Evolutionary conservation across 2,329 filamentous ascomycete species (phyloP).

Genomic region (Stenocarpella maydis): DNA sequence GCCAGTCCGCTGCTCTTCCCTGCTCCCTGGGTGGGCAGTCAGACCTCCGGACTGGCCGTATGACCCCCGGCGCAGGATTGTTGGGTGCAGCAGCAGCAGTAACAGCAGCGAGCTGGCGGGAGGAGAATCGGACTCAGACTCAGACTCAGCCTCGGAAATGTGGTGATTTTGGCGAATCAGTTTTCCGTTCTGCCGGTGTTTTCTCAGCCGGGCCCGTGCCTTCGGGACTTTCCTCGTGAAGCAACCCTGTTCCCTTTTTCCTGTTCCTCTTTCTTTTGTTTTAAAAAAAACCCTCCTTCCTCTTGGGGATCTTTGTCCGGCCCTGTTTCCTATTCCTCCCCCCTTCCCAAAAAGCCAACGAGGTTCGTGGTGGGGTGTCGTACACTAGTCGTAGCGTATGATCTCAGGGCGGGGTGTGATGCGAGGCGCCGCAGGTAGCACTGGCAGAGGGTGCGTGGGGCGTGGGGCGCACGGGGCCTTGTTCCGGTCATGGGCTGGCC

Average conservation of each 20-base stretch:
- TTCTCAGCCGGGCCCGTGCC: neutral
- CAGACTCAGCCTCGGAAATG: neutral
- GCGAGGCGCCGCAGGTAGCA: conserved; percentile 23
- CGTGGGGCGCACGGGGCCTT: conserved; percentile 5
- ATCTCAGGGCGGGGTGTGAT: conserved; percentile 34
- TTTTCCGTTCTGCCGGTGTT: neutral
- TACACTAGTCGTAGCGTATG: conserved; percentile 24
- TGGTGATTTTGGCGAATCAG: neutral
- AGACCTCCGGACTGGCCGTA: conserved; percentile 6
- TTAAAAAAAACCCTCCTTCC: neutral
- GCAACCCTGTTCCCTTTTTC: neutral
- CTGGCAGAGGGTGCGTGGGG: conserved; percentile 20
- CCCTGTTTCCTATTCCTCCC: neutral
- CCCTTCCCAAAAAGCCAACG: conserved; percentile 3
- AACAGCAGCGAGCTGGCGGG: neutral
- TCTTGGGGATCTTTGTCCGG: neutral
- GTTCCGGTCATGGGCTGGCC: conserved; percentile 12
- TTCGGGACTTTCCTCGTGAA: neutral
- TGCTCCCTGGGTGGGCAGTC: neutral
- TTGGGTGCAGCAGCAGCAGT: neutral
- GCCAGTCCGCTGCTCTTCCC: neutral
- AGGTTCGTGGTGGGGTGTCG: conserved; percentile 24
- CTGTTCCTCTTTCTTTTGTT: neutral
- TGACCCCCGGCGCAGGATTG: conserved; percentile 14
- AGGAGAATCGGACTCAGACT: too few relatives aligned